Conservation (phyloP, 2,329 filamentous ascomycete species). For the Venturia aucupariae region DNA sequence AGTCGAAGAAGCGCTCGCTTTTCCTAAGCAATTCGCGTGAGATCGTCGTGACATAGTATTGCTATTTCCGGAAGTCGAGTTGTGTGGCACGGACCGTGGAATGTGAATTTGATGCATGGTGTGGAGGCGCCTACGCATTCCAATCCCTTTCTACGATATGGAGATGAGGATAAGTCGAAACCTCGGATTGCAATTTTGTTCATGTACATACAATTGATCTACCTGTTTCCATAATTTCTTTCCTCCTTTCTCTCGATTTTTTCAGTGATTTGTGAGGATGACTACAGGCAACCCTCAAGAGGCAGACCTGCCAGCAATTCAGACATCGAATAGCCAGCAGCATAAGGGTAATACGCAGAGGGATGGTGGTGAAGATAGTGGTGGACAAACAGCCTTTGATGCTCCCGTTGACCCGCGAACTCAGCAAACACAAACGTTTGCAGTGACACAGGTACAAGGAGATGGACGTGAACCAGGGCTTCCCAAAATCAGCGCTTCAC, state of each 20-base stretch:
- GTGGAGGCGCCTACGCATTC: not conserved
- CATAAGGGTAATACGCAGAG: not conserved
- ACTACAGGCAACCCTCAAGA: not conserved
- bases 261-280: not conserved
- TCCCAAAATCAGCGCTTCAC: not conserved
- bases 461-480: not conserved
- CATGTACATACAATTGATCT: slow-evolving; percentile 4
- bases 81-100: slow-evolving; percentile 1
- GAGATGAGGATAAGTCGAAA: not conserved
- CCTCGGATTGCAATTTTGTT: not conserved
- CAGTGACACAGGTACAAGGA: not conserved
- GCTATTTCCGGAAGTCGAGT: not conserved
- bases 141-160: not conserved
- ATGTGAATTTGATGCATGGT: not conserved
- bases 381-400: not conserved
- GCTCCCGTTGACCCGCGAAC: not conserved
- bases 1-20: not conserved
- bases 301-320: not conserved
- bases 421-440: not conserved
- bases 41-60: not conserved
- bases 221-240: not conserved
- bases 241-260: not conserved
- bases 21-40: not conserved
- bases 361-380: not conserved
- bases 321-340: not conserved